Conservation (phyloP, 1,284 basidiomycete genomes). For the Austroboletus niveus region DNA sequence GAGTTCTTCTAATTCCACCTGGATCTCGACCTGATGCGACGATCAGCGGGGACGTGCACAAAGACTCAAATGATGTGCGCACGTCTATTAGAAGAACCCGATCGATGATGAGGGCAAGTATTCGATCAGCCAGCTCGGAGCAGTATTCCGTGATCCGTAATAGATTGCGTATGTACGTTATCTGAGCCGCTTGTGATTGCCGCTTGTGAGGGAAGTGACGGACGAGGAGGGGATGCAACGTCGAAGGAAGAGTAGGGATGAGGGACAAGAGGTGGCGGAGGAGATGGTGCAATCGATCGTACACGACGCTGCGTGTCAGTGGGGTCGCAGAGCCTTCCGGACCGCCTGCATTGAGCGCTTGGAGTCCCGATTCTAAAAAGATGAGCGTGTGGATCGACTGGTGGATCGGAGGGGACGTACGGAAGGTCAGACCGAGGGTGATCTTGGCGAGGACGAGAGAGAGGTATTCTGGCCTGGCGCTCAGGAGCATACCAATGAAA, state of each 20-base stretch:
- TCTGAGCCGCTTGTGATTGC: conserved; percentile 77
- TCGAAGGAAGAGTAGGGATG: conserved; percentile 86
- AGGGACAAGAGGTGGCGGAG: conserved; percentile 83
- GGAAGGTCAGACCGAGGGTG: conserved; percentile 84
- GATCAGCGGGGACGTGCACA: neutral
- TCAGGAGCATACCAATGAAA: conserved; percentile 90
- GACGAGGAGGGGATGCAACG: conserved; percentile 82
- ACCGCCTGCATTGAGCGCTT: conserved; percentile 52
- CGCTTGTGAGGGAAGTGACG: conserved; percentile 93
- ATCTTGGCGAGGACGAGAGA: conserved; percentile 80
- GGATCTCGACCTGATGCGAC: conserved; percentile 82
- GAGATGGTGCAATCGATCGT: conserved; percentile 85
- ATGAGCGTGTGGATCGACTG: conserved; percentile 8
- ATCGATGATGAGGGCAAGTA: conserved; percentile 85
- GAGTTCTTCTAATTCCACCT: conserved; percentile 91
- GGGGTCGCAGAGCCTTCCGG: conserved; percentile 66
- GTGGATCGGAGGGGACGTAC: conserved; percentile 50
- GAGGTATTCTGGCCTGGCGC: conserved; percentile 92
- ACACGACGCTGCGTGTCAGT: conserved; percentile 80
- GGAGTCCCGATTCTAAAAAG: conserved; percentile 62
- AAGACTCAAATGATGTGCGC: conserved; percentile 32
- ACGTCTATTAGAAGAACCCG: conserved; percentile 95
- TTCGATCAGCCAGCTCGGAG: conserved; percentile 82
- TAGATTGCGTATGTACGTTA: conserved; percentile 91
- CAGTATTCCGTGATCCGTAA: conserved; percentile 87